phyloP scores from a whole-genome alignment of 2,329 filamentous ascomycete genomes.

The Acrodontium crateriforme region DNA sequence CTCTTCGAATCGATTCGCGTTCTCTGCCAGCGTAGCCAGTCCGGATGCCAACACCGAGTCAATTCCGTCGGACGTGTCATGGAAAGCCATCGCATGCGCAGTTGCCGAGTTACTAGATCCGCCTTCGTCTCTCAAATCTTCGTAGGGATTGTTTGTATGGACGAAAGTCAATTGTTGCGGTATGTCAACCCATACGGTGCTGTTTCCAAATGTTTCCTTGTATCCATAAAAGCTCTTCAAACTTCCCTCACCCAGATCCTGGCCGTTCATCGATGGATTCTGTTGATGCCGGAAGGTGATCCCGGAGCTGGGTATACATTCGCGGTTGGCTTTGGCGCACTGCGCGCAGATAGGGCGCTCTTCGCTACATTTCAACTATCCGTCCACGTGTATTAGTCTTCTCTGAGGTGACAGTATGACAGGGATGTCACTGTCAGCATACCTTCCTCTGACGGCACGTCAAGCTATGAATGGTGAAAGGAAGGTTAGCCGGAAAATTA shows the following conservation, averaged over 20 bases:
- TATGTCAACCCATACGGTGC: slow-evolving; percentile 49
- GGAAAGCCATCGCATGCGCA: too few relatives aligned
- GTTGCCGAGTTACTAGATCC: neutral
- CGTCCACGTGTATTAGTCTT: slow-evolving; percentile 2
- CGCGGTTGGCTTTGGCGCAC: slow-evolving; percentile 45
- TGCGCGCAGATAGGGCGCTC: slow-evolving; percentile 46
- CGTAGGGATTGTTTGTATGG: slow-evolving; percentile 48
- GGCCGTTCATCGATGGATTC: slow-evolving; percentile 53
- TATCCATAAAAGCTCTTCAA: slow-evolving; percentile 52
- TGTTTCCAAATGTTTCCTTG: slow-evolving; percentile 49
- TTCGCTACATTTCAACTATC: slow-evolving; percentile 53
- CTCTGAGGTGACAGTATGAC: slow-evolving; percentile 1
- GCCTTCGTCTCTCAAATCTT: slow-evolving; percentile 26
- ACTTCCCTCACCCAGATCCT: slow-evolving; percentile 29
- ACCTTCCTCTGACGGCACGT: slow-evolving; percentile 4
- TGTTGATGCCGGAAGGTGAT: slow-evolving; percentile 56
- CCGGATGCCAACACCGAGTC: slow-evolving; percentile 2
- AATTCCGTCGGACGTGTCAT: neutral
- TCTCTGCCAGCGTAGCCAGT: slow-evolving; percentile 5
- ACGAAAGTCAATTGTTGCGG: slow-evolving; percentile 48
- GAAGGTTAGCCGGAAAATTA: slow-evolving; percentile 15
- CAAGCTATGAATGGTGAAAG: slow-evolving; percentile 5
- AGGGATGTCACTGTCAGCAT: slow-evolving; percentile 2
- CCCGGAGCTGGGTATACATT: slow-evolving; percentile 47
- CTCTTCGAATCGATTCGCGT: slow-evolving; percentile 3